Base-by-base conservation (phyloP, 2,329 filamentous ascomycete genomes). In the Chalaropsis thielavioides region DNA sequence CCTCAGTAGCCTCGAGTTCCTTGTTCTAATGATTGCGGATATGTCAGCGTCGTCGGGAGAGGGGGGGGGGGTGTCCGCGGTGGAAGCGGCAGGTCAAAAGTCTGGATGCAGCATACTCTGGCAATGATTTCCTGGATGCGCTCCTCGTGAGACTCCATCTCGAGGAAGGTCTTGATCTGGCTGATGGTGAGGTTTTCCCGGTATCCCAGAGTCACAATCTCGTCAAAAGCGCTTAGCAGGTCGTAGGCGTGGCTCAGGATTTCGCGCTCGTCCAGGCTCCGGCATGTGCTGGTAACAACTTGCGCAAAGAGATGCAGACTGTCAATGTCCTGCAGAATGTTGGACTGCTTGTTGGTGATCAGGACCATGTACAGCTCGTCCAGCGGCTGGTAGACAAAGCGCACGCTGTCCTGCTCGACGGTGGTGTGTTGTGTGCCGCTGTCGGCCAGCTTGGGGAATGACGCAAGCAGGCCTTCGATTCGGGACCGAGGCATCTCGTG, bases 351-450 rank as follows among this genome's bases (percentile, higher is more conserved):
- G 81, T 99, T 99, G 76, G 95, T 99, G 77, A 99, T 97, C 73
- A 99, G 85, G 70, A 99, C 92, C 85, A 99, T 97, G 83, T 99
- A 99, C 69, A 99, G 86, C 80, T 99, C 95, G 78, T 99, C 95
- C 69, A 99, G 83, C 67, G 94, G 95, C 76, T 99, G 94, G 81
- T 99, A 99, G 67, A 99, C 94, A 74, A 96, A 99, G 79, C 94
- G 92, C 73, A 99, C 94, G 79, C 96, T 97, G 80, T 99, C 95
- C 78, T 97, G 92, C 78, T 99, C 94, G 72, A 97, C 92, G 5
- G 90, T 99, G 35, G 94, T 99, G 77, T 99, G 94, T 77, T 99
- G 94, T 63, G 91, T 96, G 68, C 92, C 89, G 68, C 89, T 91
- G 76, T 96, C 92, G 72, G 94, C 92, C 66, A 97, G 88, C 79